Percentiles rank a stretch among this genome's conserved stretches.
phyloP scores from a whole-genome alignment of 2,329 filamentous ascomycete species.

The Emericellopsis atlantica region DNA sequence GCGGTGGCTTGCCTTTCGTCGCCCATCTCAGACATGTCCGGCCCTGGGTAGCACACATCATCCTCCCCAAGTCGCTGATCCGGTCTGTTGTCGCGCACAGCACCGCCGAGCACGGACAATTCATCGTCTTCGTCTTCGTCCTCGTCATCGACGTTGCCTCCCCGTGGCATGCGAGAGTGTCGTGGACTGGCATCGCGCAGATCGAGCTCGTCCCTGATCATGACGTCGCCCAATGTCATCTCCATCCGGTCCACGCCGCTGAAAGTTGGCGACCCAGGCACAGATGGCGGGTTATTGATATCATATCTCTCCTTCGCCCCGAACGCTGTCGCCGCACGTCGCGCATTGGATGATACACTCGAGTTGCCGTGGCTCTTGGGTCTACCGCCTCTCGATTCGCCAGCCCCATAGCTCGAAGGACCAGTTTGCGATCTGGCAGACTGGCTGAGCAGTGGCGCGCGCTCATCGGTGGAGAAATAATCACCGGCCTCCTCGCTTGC shows the following conservation, averaged over 20 bases:
- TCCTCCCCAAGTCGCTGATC: constrained; percentile 51
- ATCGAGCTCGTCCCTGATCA: constrained; percentile 55
- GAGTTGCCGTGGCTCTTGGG: constrained; percentile 32
- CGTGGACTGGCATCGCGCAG: constrained; percentile 18
- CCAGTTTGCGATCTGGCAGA: constrained; percentile 11
- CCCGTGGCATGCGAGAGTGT: background rate
- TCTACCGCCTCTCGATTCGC: constrained; percentile 19
- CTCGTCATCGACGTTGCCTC: constrained; percentile 12
- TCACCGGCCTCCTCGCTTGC: constrained; percentile 35
- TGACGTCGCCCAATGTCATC: constrained; percentile 53
- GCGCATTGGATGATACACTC: constrained; percentile 34
- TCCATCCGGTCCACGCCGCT: constrained; percentile 34
- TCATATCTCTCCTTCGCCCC: constrained; percentile 37
- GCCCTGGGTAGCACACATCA: constrained; percentile 86
- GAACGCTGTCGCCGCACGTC: constrained; percentile 20
- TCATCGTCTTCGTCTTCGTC: constrained; percentile 17
- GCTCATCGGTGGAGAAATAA: constrained; percentile 33
- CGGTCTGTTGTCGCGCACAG: constrained; percentile 13
- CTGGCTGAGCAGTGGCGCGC: constrained; percentile 38
- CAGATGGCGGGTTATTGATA: constrained; percentile 57
- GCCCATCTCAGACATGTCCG: constrained; percentile 58
- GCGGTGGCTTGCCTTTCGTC: constrained; percentile 41
- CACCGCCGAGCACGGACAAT: constrained; percentile 13
- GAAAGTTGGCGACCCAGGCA: constrained; percentile 48
- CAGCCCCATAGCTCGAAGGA: constrained; percentile 27